A percentile compares a stretch with the other conserved stretches of the same genome.
phyloP scores from a whole-genome alignment of 129 eudicot genomes.

The Flaveria trinervia region DNA sequence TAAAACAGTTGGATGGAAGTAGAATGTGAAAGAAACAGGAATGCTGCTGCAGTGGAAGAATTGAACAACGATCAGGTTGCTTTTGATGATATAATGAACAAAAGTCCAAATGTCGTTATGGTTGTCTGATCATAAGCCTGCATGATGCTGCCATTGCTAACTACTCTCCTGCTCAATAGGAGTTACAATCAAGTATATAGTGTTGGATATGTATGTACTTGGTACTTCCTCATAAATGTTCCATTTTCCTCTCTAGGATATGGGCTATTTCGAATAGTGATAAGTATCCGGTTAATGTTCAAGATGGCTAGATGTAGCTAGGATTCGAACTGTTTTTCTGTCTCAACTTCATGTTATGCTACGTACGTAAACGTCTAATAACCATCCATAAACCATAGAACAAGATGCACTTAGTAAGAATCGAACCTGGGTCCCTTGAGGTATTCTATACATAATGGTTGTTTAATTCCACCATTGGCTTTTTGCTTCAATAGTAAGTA shows the following conservation, averaged over 20 bases:
- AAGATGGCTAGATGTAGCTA: too few species aligned
- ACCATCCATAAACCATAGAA: too few species aligned
- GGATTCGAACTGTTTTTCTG: too few species aligned
- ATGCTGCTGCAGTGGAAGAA: constrained; percentile 36
- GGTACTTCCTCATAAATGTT: constrained; percentile 20
- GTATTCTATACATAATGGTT: constrained; percentile 33
- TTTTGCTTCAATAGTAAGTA: constrained; percentile 41
- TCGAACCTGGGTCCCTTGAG: not conserved
- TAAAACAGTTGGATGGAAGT: constrained; percentile 27
- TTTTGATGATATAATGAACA: constrained; percentile 35
- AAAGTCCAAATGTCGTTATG: constrained; percentile 49
- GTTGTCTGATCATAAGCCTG: constrained; percentile 41
- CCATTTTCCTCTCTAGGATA: not conserved
- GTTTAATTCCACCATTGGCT: constrained; percentile 40
- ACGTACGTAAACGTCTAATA: too few species aligned
- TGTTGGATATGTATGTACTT: constrained; percentile 18
- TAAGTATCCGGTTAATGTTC: too few species aligned
- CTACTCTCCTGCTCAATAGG: constrained; percentile 20
- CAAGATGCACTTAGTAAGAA: too few species aligned
- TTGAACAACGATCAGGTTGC: constrained; percentile 27
- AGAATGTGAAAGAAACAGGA: constrained; percentile 43
- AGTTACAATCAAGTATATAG: not conserved
- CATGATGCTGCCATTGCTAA: constrained; percentile 24
- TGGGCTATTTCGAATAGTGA: too few species aligned
- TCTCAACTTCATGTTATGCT: too few species aligned